Evolutionary conservation across 208 protist species (phyloP), one percentile per base, ranked within the genome.

Genomic region (Acanthamoeba royreba): DNA sequence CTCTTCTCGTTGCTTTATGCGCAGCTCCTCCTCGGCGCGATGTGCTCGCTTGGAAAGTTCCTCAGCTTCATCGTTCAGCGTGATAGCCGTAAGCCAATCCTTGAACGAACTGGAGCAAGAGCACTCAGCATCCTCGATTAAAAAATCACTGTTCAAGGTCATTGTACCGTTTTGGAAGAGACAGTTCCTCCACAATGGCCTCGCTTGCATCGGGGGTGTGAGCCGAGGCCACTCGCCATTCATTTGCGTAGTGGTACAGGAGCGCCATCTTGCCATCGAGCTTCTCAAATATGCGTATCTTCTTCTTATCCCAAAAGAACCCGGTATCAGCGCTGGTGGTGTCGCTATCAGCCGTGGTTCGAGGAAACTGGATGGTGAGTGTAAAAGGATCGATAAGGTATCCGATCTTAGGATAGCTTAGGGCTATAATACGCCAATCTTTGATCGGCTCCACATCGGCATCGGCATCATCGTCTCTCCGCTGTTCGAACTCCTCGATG

Each of bases 301-400:
- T 25, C 33, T 9, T 8, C 79, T 47, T 81, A 42, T 47, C 69
- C 69, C 69, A 81, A n/a, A 33, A 81, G 38, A 81, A 81, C 17
- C 38, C 7, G 31, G 2, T 4, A 4, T 77, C 63, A 35, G 5
- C 31, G 28, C 28, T 69, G 8, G 19, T 19, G 49, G 49, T 25
- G 49, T 9, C 55, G 55, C 31, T 28, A 28, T 63, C 55, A 28
- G 15, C 3, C 8, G 5, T 63, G 15, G 55, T 63, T 19, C 69
- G 69, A 1, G 69, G 31, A 25, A 81, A 81, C 40, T 81, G 40
- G 69, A 81, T 81, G 69, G 28, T 25, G 9, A 81, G 40, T 47
- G 79, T 88, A 38, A 88, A 88, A 28, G 79, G 79, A n/a, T 88
- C 79, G 49, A 88, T 61, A 42, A 88, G 25, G 47, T 88, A 88